A percentile compares a stretch with the other conserved stretches of the same genome.
Evolutionary conservation across 345 rosid species (phyloP).

Genomic region (Aquilaria malaccensis): DNA sequence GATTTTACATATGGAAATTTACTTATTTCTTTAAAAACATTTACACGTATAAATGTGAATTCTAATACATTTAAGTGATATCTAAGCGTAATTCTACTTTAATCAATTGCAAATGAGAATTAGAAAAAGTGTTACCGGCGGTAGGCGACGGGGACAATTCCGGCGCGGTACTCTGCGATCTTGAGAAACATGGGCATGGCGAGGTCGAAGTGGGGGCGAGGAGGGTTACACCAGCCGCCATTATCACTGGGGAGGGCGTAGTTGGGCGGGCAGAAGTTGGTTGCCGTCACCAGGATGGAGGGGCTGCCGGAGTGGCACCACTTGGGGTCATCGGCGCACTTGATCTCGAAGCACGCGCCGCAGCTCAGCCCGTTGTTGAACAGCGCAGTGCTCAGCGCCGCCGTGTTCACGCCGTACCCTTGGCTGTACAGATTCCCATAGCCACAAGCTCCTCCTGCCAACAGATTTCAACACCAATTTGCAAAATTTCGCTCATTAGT

Average conservation of each 20-base stretch:
- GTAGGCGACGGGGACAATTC: conserved; percentile 63
- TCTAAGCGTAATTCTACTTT: too few relatives aligned
- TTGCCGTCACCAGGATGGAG: conserved; percentile 54
- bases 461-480: neutral
- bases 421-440: conserved; percentile 71
- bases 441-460: conserved; percentile 69
- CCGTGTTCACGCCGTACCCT: conserved; percentile 71
- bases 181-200: conserved; percentile 77
- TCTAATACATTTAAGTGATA: too few relatives aligned
- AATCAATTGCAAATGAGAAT: too few relatives aligned
- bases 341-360: conserved; percentile 68
- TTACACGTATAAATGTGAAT: too few relatives aligned
- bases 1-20: too few relatives aligned
- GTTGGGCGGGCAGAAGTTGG: conserved; percentile 60
- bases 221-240: conserved; percentile 86
- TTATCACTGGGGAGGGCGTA: conserved; percentile 50
- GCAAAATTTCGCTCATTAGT: too few relatives aligned
- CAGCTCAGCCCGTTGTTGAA: conserved; percentile 66
- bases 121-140: conserved; percentile 46
- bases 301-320: conserved; percentile 67
- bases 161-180: conserved; percentile 70
- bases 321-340: conserved; percentile 41
- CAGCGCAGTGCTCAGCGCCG: conserved; percentile 66
- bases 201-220: conserved; percentile 62
- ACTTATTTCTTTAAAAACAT: too few relatives aligned